Evolutionary conservation across 2,329 filamentous ascomycete species (phyloP), one percentile per base, ranked within the genome.

Genomic region (Lecanicillium sp.): DNA sequence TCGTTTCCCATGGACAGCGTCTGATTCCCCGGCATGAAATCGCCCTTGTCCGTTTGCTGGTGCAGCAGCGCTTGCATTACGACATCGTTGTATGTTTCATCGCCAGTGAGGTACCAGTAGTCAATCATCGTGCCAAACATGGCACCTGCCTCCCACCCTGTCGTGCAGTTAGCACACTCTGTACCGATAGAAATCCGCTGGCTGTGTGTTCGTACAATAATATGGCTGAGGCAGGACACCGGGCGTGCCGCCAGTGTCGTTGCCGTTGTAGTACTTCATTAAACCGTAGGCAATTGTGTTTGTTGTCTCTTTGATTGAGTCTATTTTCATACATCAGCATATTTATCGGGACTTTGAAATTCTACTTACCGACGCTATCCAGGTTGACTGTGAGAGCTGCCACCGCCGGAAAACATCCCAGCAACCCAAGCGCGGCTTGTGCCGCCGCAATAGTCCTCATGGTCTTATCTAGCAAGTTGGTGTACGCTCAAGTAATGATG

Each of bases 71-170:
- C 76, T 51, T 77, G 63, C 5, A 59, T 66, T 2, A 70, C 68
- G 27, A 73, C 63, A n/a, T 64, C 57, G 48, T 77, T 78, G 59
- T 81, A 81, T 13, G 69, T 70, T 1, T 58, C 51, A 54, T 83
- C 78, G 11, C 75, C 76, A 1, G 78, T 82, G 37, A 74, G 70
- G 40, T 71, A 69, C 74, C 75, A 81, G 56, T 83, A 83, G 56
- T 82, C 76, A 37, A 83, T 60, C 48, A 83, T 51, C 0, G 73
- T 71, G 36, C 78, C 73, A 52, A 83, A 81, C 65, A 84, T 68
- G 28, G 73, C 71, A 13, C 75, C 73, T 0, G 75, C 72, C 55
- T 83, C 78, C 79, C 79, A 84, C 78, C 35, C 35, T 38, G 9
- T 18, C 11, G n/a, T n/a, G 5, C 15, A 39, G 55, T 35, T 53